Conservation (phyloP, 2,329 filamentous ascomycete species). For the Massarina eburnea region DNA sequence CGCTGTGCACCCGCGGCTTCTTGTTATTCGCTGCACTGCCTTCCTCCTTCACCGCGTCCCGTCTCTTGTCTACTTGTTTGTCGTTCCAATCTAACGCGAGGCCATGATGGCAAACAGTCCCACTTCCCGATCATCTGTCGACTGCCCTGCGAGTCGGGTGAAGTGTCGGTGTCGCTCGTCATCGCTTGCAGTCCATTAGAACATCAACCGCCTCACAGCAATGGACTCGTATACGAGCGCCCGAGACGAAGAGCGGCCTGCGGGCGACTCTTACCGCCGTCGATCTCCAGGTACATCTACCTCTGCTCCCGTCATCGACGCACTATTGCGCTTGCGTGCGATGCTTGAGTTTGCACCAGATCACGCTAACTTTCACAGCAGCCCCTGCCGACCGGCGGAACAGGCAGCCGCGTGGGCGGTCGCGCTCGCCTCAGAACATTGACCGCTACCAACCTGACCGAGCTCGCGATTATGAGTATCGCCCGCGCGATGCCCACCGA, state of each 20-base stretch:
- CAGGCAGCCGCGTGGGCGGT: conserved; percentile 54
- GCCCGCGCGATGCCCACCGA: conserved; percentile 62
- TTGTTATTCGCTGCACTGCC: conserved; percentile 28
- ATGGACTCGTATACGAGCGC: conserved; percentile 44
- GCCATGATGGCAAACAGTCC: conserved; percentile 48
- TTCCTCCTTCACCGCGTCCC: conserved; percentile 32
- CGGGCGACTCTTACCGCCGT: conserved; percentile 51
- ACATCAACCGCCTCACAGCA: conserved; percentile 15
- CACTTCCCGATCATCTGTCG: conserved; percentile 30
- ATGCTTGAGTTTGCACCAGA: neutral
- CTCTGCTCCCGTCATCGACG: neutral
- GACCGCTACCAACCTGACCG: conserved; percentile 78
- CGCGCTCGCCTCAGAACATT: conserved; percentile 69
- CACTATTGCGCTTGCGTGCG: neutral
- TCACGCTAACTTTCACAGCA: conserved; percentile 5
- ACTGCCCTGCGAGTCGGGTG: conserved; percentile 26
- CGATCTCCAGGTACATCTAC: conserved; percentile 65
- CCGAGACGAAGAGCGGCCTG: conserved; percentile 60
- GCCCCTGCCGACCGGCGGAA: conserved; percentile 34
- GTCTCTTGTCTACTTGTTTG: conserved; percentile 35
- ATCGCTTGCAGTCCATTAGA: too few relatives aligned
- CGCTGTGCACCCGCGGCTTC: conserved; percentile 29
- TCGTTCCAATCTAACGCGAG: conserved; percentile 43
- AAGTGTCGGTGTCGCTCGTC: conserved; percentile 22
- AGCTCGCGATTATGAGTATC: conserved; percentile 67